These are phyloP conservation scores for Allium sativum DNA, from an alignment of 106 monocot genomes.

Conservation along the genomic window DNA sequence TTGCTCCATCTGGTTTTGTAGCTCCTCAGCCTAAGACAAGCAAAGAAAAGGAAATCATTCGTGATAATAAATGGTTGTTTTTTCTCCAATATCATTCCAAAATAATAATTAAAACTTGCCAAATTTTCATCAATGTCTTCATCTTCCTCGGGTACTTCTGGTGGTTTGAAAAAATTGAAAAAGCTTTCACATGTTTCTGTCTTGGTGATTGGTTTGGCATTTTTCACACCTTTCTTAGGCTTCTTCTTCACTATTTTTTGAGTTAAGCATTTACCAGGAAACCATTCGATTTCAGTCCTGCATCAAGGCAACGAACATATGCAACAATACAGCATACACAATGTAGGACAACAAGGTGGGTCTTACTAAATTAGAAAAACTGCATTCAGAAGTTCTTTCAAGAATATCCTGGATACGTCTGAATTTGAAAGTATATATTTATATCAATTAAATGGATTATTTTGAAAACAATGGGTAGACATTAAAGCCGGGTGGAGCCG, in stretches of 20 bases:
- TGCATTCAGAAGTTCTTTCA: too few species aligned
- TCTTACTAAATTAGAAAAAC: too few species aligned
- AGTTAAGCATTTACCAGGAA: conserved; percentile 44
- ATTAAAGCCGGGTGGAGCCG: too few species aligned
- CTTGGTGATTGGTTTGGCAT: conserved; percentile 62
- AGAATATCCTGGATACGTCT: neutral
- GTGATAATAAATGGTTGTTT: neutral
- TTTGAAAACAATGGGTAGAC: too few species aligned
- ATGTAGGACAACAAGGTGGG: too few species aligned
- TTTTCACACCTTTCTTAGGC: conserved; percentile 71
- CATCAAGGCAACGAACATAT: neutral
- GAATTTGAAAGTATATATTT: neutral
- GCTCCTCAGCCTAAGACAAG: conserved; percentile 52
- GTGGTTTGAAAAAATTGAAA: conserved; percentile 96
- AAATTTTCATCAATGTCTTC: conserved; percentile 60
- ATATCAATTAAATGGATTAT: neutral
- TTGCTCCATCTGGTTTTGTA: conserved; percentile 80
- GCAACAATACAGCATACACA: too few species aligned
- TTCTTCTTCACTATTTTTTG: conserved; percentile 82
- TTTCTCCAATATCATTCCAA: neutral
- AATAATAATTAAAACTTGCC: conserved; percentile 10
- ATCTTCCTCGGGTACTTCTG: conserved; percentile 69
- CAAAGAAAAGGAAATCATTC: neutral
- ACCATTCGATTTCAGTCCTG: conserved; percentile 50
- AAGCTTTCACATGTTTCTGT: conserved; percentile 76